Conservation (phyloP, 2,329 filamentous ascomycete species). For the Plectosphaerella plurivora region DNA sequence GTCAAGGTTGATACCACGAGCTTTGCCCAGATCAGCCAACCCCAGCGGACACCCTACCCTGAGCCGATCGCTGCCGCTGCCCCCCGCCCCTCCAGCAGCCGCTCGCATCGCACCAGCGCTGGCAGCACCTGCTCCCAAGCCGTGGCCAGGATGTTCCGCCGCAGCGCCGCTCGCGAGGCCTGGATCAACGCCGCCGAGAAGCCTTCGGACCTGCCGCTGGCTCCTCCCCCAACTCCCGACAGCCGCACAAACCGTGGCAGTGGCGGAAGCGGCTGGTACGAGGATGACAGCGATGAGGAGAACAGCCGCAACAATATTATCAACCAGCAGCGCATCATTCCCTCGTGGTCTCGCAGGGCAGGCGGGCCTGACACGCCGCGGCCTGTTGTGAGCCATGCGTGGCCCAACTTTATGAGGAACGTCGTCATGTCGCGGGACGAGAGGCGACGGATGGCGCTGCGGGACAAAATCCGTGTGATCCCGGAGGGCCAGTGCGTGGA, state of each 20-base stretch:
- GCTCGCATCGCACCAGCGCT: not conserved
- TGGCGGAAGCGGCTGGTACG: not conserved
- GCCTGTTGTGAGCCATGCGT: not conserved
- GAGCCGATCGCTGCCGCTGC: not conserved
- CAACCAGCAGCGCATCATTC: not conserved
- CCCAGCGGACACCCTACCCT: not conserved
- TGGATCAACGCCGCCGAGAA: no score
- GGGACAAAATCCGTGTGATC: not conserved
- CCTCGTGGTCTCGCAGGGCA: not conserved
- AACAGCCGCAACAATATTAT: no score
- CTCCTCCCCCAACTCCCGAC: no score
- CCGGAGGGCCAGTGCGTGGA: not conserved
- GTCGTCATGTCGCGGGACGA: not conserved
- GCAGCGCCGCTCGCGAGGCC: not conserved
- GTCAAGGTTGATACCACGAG: not conserved
- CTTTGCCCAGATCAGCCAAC: not conserved
- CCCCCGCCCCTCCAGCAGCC: not conserved
- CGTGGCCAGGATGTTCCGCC: not conserved
- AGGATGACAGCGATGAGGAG: not conserved
- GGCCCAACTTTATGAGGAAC: no score
- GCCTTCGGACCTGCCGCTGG: no score
- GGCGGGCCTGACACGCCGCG: not conserved
- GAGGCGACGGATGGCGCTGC: not conserved
- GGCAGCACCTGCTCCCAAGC: not conserved
- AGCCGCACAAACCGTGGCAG: not conserved